Conservation (phyloP, 1,284 basidiomycete genomes). For the Bondarzewia mesenterica region DNA sequence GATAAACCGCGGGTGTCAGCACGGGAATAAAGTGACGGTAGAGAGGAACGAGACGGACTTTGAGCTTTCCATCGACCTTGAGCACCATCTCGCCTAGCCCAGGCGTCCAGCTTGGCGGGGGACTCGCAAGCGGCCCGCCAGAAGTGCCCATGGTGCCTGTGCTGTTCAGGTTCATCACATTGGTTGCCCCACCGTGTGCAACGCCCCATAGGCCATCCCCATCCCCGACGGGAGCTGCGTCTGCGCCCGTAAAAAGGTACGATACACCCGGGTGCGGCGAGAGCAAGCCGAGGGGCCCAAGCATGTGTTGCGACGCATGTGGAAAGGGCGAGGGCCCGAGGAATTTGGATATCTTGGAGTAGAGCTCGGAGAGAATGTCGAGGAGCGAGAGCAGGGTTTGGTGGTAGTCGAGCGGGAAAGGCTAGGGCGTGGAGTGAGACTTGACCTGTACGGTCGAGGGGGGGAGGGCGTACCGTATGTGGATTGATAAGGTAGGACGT, state of each 20-base stretch:
- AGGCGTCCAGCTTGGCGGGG: slow-evolving; percentile 53
- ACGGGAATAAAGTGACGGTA: not conserved
- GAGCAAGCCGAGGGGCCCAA: slow-evolving; percentile 38
- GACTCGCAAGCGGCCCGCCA: slow-evolving; percentile 21
- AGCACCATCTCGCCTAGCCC: slow-evolving; percentile 62
- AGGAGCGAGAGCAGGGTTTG: slow-evolving; percentile 80
- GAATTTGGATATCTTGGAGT: slow-evolving; percentile 75
- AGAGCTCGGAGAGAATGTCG: slow-evolving; percentile 80
- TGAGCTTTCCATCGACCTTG: slow-evolving; percentile 77
- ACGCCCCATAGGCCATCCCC: slow-evolving; percentile 63
- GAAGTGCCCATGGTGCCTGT: not conserved
- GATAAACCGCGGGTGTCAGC: not conserved
- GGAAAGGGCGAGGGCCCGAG: slow-evolving; percentile 72
- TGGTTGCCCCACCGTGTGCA: slow-evolving; percentile 54
- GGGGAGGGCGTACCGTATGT: slow-evolving; percentile 49
- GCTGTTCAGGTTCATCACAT: slow-evolving; percentile 12
- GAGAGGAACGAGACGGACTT: slow-evolving; percentile 41
- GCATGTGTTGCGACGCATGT: slow-evolving; percentile 58
- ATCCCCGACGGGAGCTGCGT: slow-evolving; percentile 27
- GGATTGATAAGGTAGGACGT: slow-evolving; percentile 68
- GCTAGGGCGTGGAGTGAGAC: slow-evolving; percentile 32
- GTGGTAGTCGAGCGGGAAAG: slow-evolving; percentile 80
- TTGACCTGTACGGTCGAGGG: not conserved
- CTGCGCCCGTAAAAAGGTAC: slow-evolving; percentile 52
- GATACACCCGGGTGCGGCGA: slow-evolving; percentile 76